Evolutionary conservation across 352 stramenopile genomes (phyloP).

Genomic region (Peronosclerospora sorghi): DNA sequence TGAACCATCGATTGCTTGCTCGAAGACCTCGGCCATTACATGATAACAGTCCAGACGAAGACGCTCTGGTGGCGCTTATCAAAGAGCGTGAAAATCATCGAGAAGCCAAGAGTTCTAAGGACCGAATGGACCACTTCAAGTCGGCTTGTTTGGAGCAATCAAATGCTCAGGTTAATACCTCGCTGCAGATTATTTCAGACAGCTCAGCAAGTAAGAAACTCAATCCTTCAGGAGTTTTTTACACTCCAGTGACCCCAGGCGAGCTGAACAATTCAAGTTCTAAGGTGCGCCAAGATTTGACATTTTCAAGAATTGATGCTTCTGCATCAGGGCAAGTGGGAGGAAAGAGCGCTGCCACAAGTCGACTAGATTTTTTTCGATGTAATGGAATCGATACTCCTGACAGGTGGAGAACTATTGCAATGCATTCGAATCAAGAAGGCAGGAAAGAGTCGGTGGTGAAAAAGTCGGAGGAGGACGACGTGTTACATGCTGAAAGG

Average conservation of each 20-base stretch:
- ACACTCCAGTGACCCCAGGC: constrained; percentile 21
- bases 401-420: constrained; percentile 20
- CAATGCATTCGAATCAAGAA: constrained; percentile 19
- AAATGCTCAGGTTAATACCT: constrained; percentile 1
- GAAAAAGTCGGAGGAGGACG: constrained; percentile 17
- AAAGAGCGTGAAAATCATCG: constrained; percentile 21
- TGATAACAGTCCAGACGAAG: constrained; percentile 21
- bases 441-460: constrained; percentile 8
- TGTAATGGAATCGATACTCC: constrained; percentile 25
- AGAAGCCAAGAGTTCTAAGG: constrained; percentile 9
- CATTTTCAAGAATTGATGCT: constrained; percentile 15
- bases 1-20: constrained; percentile 1
- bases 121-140: constrained; percentile 4
- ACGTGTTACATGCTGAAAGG: constrained; percentile 15
- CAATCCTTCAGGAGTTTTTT: constrained; percentile 24
- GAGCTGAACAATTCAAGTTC: constrained; percentile 9
- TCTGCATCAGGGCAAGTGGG: constrained; percentile 5
- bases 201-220: constrained; percentile 12
- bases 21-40: constrained; percentile 2
- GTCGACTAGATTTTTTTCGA: not conserved
- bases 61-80: constrained; percentile 31
- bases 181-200: constrained; percentile 3
- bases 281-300: constrained; percentile 11
- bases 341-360: not conserved
- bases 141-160: constrained; percentile 7